Evolutionary conservation across 2,329 filamentous ascomycete species (phyloP).

Genomic region (Botrytis aclada): DNA sequence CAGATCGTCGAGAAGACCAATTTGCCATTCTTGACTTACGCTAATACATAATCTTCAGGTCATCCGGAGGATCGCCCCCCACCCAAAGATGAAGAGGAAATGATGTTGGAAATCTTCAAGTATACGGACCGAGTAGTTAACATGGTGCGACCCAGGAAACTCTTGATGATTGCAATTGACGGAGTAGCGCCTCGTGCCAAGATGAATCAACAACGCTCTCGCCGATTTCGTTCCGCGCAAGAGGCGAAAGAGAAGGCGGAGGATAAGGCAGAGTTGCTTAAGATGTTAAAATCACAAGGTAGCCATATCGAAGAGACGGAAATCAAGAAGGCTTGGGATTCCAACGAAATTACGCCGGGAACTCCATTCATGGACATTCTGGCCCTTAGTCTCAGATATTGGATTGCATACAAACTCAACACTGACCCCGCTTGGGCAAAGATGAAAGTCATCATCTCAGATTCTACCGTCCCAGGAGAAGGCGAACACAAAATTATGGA

Average conservation of each 20-base stretch:
- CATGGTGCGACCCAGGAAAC: conserved; percentile 94
- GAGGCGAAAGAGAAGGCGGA: conserved; percentile 93
- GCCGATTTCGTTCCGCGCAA: conserved; percentile 90
- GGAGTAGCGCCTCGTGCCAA: conserved; percentile 96
- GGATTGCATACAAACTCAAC: conserved; percentile 96
- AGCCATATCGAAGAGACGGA: conserved; percentile 60
- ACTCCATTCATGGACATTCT: conserved; percentile 99
- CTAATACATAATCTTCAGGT: conserved; percentile 6
- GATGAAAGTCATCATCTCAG: conserved; percentile 96
- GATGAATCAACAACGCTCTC: conserved; percentile 98
- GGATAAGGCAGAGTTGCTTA: conserved; percentile 83
- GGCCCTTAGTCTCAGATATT: conserved; percentile 85
- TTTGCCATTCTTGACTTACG: neutral
- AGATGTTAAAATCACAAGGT: conserved; percentile 75
- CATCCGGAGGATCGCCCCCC: conserved; percentile 92
- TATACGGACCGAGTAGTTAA: conserved; percentile 99
- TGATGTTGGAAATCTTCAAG: conserved; percentile 98
- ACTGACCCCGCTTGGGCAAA: conserved; percentile 95
- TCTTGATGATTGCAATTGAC: conserved; percentile 97
- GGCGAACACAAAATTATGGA: conserved; percentile 99
- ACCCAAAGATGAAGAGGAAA: conserved; percentile 92
- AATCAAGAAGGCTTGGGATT: conserved; percentile 89
- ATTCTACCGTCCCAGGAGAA: conserved; percentile 95
- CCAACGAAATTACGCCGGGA: conserved; percentile 83
- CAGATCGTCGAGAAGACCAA: neutral